Conservation (phyloP, 2,329 filamentous ascomycete species). For the Colletotrichum melonis region DNA sequence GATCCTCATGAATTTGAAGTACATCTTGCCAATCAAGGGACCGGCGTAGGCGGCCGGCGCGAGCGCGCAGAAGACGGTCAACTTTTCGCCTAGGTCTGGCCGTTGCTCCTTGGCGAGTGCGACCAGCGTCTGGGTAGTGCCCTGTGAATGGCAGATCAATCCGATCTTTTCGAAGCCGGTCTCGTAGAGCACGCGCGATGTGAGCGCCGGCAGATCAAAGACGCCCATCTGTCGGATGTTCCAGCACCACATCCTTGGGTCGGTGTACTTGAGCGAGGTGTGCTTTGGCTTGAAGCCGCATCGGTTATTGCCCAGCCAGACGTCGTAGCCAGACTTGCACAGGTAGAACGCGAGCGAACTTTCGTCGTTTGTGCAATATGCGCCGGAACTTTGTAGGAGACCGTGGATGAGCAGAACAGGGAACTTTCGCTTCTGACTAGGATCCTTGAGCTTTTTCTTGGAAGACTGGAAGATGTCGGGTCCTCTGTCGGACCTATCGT, state of each 20-base stretch:
- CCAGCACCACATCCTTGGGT: slow-evolving; percentile 97
- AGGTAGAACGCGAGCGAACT: slow-evolving; percentile 91
- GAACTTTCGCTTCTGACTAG: slow-evolving; percentile 70
- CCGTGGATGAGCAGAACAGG: slow-evolving; percentile 91
- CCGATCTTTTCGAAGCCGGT: slow-evolving; percentile 87
- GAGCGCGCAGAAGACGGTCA: slow-evolving; percentile 91
- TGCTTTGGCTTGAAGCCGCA: slow-evolving; percentile 88
- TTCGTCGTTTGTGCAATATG: slow-evolving; percentile 92
- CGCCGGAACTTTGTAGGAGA: slow-evolving; percentile 86
- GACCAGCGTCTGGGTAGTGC: slow-evolving; percentile 88
- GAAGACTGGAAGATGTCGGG: slow-evolving; percentile 70
- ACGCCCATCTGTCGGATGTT: slow-evolving; percentile 95
- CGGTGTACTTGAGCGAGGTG: slow-evolving; percentile 73
- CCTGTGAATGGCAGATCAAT: slow-evolving; percentile 89
- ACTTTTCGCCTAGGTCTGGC: slow-evolving; percentile 82
- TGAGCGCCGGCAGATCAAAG: slow-evolving; percentile 85
- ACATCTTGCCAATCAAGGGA: slow-evolving; percentile 84
- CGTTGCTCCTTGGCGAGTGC: slow-evolving; percentile 91
- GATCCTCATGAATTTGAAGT: slow-evolving; percentile 90
- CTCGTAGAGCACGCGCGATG: slow-evolving; percentile 81
- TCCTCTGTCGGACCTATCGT: slow-evolving; percentile 64
- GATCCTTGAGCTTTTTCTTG: slow-evolving; percentile 49
- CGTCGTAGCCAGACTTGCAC: slow-evolving; percentile 91
- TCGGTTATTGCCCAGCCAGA: slow-evolving; percentile 95
- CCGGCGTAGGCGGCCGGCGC: slow-evolving; percentile 93